These are phyloP conservation scores for Cinnamomum chago DNA, from an alignment of 164 flowering plant genomes.

Conservation along the genomic window DNA sequence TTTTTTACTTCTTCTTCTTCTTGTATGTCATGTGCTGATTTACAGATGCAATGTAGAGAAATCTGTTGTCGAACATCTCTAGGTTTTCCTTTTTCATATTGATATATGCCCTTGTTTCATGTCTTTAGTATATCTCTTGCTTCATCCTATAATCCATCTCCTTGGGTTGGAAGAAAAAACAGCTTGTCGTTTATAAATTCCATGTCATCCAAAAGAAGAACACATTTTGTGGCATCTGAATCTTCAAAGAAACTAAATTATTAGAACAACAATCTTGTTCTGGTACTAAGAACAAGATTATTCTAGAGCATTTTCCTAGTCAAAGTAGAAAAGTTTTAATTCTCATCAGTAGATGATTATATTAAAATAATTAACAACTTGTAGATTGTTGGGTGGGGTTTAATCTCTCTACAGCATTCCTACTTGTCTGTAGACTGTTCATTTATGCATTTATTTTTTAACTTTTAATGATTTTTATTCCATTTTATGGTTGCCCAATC, in stretches of 20 bases:
- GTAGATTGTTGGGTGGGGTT: too few relatives aligned
- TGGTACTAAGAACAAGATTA: too few relatives aligned
- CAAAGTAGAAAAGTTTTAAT: not conserved
- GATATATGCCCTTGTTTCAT: not conserved
- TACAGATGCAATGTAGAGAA: slow-evolving; percentile 9
- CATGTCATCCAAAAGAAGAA: too few relatives aligned
- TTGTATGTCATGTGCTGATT: slow-evolving; percentile 3
- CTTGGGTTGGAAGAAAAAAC: not conserved
- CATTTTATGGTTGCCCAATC: not conserved
- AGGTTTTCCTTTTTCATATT: not conserved
- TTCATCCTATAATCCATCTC: not conserved
- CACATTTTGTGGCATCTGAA: too few relatives aligned
- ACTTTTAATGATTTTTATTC: not conserved
- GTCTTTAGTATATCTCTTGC: not conserved
- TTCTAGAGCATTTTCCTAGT: too few relatives aligned
- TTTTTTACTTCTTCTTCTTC: not conserved
- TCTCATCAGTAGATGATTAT: not conserved
- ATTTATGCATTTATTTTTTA: not conserved
- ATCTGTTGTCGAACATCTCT: not conserved
- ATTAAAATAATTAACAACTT: not conserved
- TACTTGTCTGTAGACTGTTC: not conserved
- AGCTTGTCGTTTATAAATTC: too few relatives aligned
- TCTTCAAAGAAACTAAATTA: too few relatives aligned
- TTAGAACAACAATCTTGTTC: too few relatives aligned
- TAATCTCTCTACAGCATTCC: not conserved